phyloP scores from a whole-genome alignment of 164 flowering plant species.

The grape (Vitis vinifera) region DNA sequence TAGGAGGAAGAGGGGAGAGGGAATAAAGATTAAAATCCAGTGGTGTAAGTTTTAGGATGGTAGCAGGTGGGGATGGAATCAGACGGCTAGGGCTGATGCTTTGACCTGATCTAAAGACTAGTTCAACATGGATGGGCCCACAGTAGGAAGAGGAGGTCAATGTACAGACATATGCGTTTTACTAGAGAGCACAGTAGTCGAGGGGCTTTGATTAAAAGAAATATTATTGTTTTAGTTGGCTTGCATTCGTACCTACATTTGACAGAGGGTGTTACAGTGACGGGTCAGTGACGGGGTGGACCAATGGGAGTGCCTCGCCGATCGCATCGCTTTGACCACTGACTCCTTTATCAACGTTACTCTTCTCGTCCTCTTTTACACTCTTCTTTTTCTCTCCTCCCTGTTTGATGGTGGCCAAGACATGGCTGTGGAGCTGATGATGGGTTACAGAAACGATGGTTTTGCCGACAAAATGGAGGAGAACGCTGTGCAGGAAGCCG shows the following conservation, averaged over 20 bases:
- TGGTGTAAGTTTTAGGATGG: too few relatives aligned
- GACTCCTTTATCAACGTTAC: constrained; percentile 13
- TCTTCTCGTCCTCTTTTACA: constrained; percentile 5
- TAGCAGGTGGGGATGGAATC: not conserved
- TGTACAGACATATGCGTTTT: not conserved
- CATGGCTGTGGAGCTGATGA: constrained; percentile 82
- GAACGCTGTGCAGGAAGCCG: constrained; percentile 70
- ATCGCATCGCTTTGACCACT: constrained; percentile 23
- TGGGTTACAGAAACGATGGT: constrained; percentile 27
- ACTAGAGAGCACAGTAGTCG: not conserved
- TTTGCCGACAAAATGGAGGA: constrained; percentile 36
- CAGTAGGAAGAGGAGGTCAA: constrained; percentile 6
- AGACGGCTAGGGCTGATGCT: constrained; percentile 3
- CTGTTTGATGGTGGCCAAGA: constrained; percentile 11
- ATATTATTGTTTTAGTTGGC: constrained; percentile 1
- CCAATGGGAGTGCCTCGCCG: constrained; percentile 2
- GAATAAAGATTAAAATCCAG: too few relatives aligned
- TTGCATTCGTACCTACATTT: constrained; percentile 13
- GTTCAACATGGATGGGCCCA: not conserved
- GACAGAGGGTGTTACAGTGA: constrained; percentile 14
- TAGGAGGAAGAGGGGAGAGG: too few relatives aligned
- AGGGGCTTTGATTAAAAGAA: not conserved
- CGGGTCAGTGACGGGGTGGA: constrained; percentile 12
- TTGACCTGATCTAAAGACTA: constrained; percentile 8
- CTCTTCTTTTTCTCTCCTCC: not conserved